Base-by-base conservation (phyloP, 306 rosid species). In the Medicago ruthenica region DNA sequence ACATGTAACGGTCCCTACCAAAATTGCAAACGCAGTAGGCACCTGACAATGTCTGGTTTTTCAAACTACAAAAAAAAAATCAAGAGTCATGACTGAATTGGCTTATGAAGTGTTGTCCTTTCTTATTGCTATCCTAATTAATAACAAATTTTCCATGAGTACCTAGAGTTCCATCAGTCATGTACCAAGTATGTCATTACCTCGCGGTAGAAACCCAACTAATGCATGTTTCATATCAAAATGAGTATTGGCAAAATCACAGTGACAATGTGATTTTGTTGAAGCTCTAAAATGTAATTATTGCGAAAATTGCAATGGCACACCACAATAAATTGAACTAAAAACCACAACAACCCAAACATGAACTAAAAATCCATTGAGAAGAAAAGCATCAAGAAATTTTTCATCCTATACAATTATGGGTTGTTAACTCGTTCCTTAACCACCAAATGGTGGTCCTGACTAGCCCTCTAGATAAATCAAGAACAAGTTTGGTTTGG, bases 31-130 rank as follows among this genome's bases (percentile, higher is more conserved):
- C 7, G 21, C 0, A 18, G 74, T 22, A 62, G 81, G 53, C 37
- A 69, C 85, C 69, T 74, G 81, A 70, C 76, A 37, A 85, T 57
- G 75, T 74, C 82, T 79, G 83, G 80, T 15, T 67, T 13, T 77
- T 55, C 55, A 48, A 48, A 48, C 55, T 13, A 27, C 0, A 48
- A 3, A 0, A 0, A 9, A 20, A 17, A 37, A 16, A 13, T 16
- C 17, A 15, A 4, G n/a, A 31, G 42, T 50, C 20, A 31, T 69
- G 42, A 15, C 18, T 1, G 9, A 15, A 48, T 48, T 48, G 8
- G 55, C 55, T 15, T 4, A 13, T 15, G 9, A 45, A 14, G 4
- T 68, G 27, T 47, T 51, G n/a, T 7, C 16, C 74, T 15, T 24
- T 68, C 15, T 14, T 47, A 14, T 21, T 34, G 1, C 27, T 27